Evolutionary conservation across 75 land plant species (phyloP), one percentile per base, ranked within the genome.

Genomic region (Ceratopteris richardii): DNA sequence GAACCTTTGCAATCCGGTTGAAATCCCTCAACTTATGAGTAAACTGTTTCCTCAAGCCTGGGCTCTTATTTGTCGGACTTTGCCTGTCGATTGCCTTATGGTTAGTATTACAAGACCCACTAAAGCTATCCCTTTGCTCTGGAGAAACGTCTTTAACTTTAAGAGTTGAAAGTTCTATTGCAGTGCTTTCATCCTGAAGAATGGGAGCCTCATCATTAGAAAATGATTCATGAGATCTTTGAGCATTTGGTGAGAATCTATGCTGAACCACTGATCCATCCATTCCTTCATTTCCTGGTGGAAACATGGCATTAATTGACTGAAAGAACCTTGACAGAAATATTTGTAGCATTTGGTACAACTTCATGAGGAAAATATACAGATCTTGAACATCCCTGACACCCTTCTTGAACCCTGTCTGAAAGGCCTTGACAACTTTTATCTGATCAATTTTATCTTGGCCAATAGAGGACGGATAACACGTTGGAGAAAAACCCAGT

Each of bases 1-100:
- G n/a, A 7, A 88, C 96, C 99, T 90, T 95, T 6, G 96, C 96
- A 64, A 46, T 74, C 69, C 79, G 83, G 61, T 77, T 79, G 24
- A 86, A 72, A 58, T 86, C 88, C 40, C 89, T 88, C 27, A 95
- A 76, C 75, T 83, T 89, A 28, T 83, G 44, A 0, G 99, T 90
- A 52, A 95, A 59, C 3, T 90, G 87, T 65, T 82, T 43, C 61
- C 67, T 60, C 21, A 79, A 77, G 10, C 44, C 31, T 36, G 64
- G 44, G 36, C 82, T 84, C 11, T 60, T 73, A 67, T 54, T 55
- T 1, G 77, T 79, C 58, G 54, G 73, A 40, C n/a, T 56, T n/a
- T n/a, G n/a, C 37, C 9, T 33, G 9, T 33, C 37, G 7, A 9
- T 3, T 33, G 37, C 9, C 37, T 33, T 33, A 33, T 3, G 9